Evolutionary conservation across 768 basidiomycete species (phyloP), one percentile per base, ranked within the genome.

Genomic region (Rhodotorula diobovata): DNA sequence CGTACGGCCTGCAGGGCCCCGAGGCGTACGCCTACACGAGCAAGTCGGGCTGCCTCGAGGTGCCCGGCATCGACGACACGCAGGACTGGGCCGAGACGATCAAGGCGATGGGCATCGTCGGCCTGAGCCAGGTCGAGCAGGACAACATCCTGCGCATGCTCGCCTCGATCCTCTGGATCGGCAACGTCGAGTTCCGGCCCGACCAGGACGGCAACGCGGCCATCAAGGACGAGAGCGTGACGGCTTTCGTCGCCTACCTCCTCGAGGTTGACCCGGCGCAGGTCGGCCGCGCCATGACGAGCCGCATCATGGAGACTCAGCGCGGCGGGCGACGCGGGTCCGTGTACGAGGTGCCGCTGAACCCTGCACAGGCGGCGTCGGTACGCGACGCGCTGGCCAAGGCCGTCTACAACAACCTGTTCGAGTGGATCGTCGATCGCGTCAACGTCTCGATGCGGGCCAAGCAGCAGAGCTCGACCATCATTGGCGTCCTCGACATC

Each of bases 351-450:
- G 95, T 98, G 1, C 96, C 78, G 20, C 79, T 81, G 56, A 99
- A 98, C 78, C 90, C 90, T 18, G 85, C 94, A 12, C 96, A 99
- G 80, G 96, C 96, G 5, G 82, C 82, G 1, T 86, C 94, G 1
- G 93, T 91, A 32, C 83, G 94, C 67, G 92, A 98, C 81, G 96
- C 96, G 1, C 83, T 99, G 50, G 84, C 95, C 9, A 95, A 98
- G 80, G 95, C 93, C 25, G 88, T 99, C 74, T 99, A 99, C 81
- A 97, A 94, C 82, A 97, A 98, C 80, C 83, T 97, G 8, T 98
- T 99, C 79, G 95, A 99, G 79, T 99, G 96, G 96, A 98, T 99
- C 76, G 96, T 99, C 54, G 90, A 91, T 25, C 87, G 92, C 70
- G 86, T 99, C 79, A 99, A 99, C 79, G 83, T 91, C 28, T 97